Conservation (phyloP, 176 grass and related monocot genomes). For the Puccinellia tenuiflora region DNA sequence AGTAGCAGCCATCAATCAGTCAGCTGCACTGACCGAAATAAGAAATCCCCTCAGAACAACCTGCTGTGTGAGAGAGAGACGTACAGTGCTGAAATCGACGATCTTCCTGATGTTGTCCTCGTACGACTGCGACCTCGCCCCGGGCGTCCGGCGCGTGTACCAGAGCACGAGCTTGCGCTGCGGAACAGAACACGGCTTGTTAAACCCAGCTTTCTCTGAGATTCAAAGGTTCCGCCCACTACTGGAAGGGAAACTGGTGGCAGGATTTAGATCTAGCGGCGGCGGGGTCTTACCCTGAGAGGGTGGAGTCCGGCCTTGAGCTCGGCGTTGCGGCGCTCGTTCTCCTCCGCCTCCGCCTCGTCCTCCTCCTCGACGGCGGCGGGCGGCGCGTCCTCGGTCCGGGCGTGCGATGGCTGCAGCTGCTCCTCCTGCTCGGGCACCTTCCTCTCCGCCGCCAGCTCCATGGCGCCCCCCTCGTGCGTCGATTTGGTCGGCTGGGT, state of each 20-base stretch:
- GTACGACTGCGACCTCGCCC: constrained; percentile 73
- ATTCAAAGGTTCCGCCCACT: background rate
- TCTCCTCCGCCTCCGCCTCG: constrained; percentile 51
- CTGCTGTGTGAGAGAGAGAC: background rate
- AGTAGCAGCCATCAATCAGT: constrained; percentile 16
- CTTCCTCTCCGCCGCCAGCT: constrained; percentile 31
- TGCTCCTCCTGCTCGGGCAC: constrained; percentile 37
- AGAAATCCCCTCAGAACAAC: background rate
- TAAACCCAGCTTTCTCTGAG: background rate
- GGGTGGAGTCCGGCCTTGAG: constrained; percentile 85
- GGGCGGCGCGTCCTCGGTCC: constrained; percentile 4
- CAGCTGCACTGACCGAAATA: background rate
- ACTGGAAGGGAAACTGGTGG: background rate
- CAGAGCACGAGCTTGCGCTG: constrained; percentile 91
- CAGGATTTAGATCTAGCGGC: constrained; percentile 24
- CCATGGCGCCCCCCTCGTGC: constrained; percentile 5
- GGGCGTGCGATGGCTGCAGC: constrained; percentile 23
- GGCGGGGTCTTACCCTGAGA: constrained; percentile 60
- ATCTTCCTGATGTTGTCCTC: constrained; percentile 98
- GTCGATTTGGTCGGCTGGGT: constrained; percentile 26
- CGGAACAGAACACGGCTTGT: background rate
- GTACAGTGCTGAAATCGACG: constrained; percentile 84
- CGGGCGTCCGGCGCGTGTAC: constrained; percentile 82
- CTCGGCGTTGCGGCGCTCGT: constrained; percentile 68
- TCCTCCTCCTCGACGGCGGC: constrained; percentile 32